phyloP scores from a whole-genome alignment of 2,329 filamentous ascomycete genomes.

The Thelonectria rubi region DNA sequence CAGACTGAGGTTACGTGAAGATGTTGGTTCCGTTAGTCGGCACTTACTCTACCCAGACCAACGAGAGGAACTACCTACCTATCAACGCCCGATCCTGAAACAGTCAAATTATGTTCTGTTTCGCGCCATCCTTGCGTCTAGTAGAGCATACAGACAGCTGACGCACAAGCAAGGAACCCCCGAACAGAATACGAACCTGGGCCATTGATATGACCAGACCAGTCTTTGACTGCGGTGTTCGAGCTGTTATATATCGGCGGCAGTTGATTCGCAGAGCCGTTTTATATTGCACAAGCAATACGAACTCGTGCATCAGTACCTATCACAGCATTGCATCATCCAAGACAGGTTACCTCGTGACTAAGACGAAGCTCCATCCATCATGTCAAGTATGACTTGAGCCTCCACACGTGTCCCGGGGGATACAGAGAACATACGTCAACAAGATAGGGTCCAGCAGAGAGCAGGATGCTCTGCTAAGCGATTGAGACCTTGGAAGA shows the following conservation, averaged over 20 bases:
- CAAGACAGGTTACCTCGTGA: constrained; percentile 6
- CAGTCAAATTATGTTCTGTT: background rate
- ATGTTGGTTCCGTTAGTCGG: background rate
- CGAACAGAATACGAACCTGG: background rate
- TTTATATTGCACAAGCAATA: background rate
- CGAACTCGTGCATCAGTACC: background rate
- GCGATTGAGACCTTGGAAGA: background rate
- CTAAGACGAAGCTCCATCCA: constrained; percentile 1
- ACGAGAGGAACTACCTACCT: no score
- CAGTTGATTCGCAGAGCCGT: background rate
- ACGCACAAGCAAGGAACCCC: background rate
- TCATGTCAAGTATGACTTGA: background rate
- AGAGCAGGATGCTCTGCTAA: background rate
- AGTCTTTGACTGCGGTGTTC: background rate
- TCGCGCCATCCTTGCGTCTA: background rate
- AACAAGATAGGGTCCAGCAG: background rate
- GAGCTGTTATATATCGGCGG: background rate
- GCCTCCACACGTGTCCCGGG: constrained; percentile 1
- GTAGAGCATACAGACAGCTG: no score
- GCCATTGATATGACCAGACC: background rate
- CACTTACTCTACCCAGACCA: background rate
- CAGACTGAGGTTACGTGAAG: constrained; percentile 2
- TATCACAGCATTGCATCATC: background rate
- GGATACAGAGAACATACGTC: background rate
- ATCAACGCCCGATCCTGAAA: no score